phyloP scores from a whole-genome alignment of 352 stramenopile genomes.

The Phytophthora meadii region DNA sequence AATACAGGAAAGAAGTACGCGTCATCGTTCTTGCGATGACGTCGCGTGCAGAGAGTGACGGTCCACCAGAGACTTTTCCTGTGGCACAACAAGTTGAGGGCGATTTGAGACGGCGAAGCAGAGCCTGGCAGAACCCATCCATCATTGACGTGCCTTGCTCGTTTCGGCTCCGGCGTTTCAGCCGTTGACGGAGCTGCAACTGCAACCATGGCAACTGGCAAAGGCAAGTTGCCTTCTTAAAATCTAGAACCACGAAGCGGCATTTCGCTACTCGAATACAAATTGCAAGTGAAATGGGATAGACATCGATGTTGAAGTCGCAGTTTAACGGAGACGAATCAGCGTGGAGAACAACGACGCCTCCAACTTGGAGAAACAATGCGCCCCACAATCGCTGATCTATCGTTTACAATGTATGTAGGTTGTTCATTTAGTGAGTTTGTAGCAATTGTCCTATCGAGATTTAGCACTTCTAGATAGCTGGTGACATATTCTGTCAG shows the following conservation, averaged over 20 bases:
- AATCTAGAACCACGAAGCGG: constrained; percentile 29
- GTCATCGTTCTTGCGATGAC: constrained; percentile 1
- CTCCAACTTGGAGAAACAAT: no score
- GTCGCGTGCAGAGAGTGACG: constrained; percentile 11
- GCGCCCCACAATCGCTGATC: no score
- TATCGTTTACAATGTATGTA: no score
- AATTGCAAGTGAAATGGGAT: constrained; percentile 2
- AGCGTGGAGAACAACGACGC: no score
- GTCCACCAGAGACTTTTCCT: constrained; percentile 16
- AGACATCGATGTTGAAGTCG: no score
- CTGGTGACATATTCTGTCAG: no score
- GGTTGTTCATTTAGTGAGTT: no score
- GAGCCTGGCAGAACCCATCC: constrained; percentile 1
- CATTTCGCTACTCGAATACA: constrained; percentile 33
- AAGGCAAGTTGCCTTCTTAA: neutral
- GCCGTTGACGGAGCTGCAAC: neutral
- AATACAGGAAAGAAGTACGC: neutral
- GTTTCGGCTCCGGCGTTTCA: constrained; percentile 3
- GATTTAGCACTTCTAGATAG: no score
- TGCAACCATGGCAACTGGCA: neutral
- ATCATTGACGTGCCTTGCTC: constrained; percentile 3
- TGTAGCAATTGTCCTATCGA: no score
- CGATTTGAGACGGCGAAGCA: neutral
- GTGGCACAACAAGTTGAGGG: neutral
- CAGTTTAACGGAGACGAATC: no score